Evolutionary conservation across 257 asterid species (phyloP), one percentile per base, ranked within the genome.

Genomic region (Echites panduratus): DNA sequence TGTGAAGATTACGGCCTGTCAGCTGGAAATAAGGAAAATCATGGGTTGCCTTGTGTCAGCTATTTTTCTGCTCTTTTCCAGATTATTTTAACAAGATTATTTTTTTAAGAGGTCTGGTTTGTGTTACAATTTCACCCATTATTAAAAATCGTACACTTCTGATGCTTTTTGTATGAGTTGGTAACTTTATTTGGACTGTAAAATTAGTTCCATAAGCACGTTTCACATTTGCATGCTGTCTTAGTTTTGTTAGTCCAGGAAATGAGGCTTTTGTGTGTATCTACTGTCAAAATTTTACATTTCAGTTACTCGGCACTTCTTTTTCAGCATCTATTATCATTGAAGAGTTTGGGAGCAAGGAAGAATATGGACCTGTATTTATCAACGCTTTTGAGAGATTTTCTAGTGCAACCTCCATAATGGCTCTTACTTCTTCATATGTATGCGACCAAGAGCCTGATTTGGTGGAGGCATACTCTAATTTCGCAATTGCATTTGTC

Each of bases 381-480:
- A 81, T 92, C 85, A 86, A 84, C 66, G 81, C 91, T 53, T 92
- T 92, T 62, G 93, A 89, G 80, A 82, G 88, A 80, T 89, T 90
- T 83, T 87, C 90, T 76, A 75, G 82, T 80, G 85, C 98, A 70
- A 19, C 92, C 73, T 88, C 96, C 73, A 89, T 92, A 71, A 80
- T 78, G 85, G 92, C 96, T 79, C 89, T 92, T 78, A 88, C 89
- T 79, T 92, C 98, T 70, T 92, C 98, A 45, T 92, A 89, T 71
- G 86, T 92, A 76, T 92, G 98, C 76, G 98, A 92, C 79, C 96
- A 92, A 87, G 98, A 92, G 82, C 98, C 96, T 26, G 98, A 90
- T 85, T 79, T 92, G 83, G 96, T 88, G 57, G 98, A 92, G 84
- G 96, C 98, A 70, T 92, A 90, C 82, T 75, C 90, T 72, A 85